These are phyloP conservation scores for Annulohypoxylon maeteangense DNA, from an alignment of 495 filamentous ascomycete species.

Conservation along the genomic window DNA sequence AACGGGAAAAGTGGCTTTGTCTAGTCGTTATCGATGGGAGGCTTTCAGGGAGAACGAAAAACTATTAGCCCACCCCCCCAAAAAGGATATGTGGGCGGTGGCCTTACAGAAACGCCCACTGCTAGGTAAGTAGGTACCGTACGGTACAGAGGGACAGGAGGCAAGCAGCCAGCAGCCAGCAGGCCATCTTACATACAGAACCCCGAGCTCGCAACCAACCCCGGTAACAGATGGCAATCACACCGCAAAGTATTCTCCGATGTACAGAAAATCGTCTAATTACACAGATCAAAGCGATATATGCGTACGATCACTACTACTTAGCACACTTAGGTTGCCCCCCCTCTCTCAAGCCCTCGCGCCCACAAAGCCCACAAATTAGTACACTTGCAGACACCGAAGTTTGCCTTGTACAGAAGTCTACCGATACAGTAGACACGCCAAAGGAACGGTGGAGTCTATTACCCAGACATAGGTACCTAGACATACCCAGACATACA, in stretches of 20 bases:
- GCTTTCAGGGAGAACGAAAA: constrained; percentile 38
- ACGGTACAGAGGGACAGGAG: constrained; percentile 5
- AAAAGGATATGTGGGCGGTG: constrained; percentile 40
- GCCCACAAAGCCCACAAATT: constrained; percentile 43
- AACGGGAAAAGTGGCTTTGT: constrained; percentile 40
- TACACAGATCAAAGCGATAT: constrained; percentile 42
- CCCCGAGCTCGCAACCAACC: constrained; percentile 38
- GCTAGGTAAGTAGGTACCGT: constrained; percentile 8
- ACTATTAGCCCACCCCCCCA: constrained; percentile 32
- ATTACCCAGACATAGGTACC: constrained; percentile 37
- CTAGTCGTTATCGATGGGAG: constrained; percentile 40
- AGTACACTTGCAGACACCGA: constrained; percentile 44
- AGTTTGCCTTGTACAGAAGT: constrained; percentile 43
- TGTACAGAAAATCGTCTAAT: constrained; percentile 37
- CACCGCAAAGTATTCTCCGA: constrained; percentile 44
- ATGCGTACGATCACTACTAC: constrained; percentile 36
- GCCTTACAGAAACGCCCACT: constrained; percentile 41
- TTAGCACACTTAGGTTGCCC: constrained; percentile 24
- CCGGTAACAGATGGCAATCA: constrained; percentile 41
- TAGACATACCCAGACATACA: constrained; percentile 38
- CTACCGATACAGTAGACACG: constrained; percentile 29
- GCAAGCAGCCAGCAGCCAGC: constrained; percentile 25
- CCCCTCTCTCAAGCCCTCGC: constrained; percentile 31
- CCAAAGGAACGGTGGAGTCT: constrained; percentile 41
- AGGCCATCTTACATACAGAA: constrained; percentile 35